Conservation (phyloP, 768 basidiomycete species). For the Mycena polygramma region DNA sequence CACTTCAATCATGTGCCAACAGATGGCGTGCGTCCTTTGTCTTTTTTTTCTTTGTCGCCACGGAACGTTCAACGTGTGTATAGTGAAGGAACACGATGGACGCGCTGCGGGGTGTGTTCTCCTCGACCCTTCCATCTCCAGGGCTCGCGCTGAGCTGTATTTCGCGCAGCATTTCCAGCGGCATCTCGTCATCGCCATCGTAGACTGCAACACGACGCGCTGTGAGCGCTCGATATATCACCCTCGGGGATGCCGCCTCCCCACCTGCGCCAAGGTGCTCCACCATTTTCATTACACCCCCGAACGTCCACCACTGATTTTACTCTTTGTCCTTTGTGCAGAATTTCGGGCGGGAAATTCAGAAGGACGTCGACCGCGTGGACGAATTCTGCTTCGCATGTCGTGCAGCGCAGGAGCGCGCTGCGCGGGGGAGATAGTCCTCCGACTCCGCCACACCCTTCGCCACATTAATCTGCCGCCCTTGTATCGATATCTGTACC, state of each 20-base stretch:
- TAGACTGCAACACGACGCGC: slow-evolving; percentile 75
- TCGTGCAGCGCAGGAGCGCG: slow-evolving; percentile 62
- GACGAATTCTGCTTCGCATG: slow-evolving; percentile 81
- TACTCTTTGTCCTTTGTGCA: slow-evolving; percentile 40
- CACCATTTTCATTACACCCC: slow-evolving; percentile 1
- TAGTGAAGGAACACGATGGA: slow-evolving; percentile 85
- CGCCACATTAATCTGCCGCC: not conserved
- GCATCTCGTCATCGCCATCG: slow-evolving; percentile 77
- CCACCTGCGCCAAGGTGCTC: slow-evolving; percentile 70
- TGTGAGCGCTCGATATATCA: slow-evolving; percentile 78
- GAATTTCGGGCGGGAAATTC: slow-evolving; percentile 78
- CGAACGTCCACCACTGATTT: too few species aligned
- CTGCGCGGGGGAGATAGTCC: slow-evolving; percentile 35
- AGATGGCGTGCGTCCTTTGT: slow-evolving; percentile 72
- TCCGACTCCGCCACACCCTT: not conserved
- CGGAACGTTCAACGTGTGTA: slow-evolving; percentile 32
- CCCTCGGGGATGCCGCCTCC: slow-evolving; percentile 65
- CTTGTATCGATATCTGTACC: slow-evolving; percentile 10
- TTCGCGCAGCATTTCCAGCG: slow-evolving; percentile 80
- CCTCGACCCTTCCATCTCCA: slow-evolving; percentile 6
- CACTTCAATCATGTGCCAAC: slow-evolving; percentile 70
- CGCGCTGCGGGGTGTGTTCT: slow-evolving; percentile 71
- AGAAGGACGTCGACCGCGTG: slow-evolving; percentile 76
- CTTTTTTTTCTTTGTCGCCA: slow-evolving; percentile 3
- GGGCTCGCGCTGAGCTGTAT: slow-evolving; percentile 14